Evolutionary conservation across 2,329 filamentous ascomycete genomes (phyloP).

Genomic region (Hymenoscyphus scutula): DNA sequence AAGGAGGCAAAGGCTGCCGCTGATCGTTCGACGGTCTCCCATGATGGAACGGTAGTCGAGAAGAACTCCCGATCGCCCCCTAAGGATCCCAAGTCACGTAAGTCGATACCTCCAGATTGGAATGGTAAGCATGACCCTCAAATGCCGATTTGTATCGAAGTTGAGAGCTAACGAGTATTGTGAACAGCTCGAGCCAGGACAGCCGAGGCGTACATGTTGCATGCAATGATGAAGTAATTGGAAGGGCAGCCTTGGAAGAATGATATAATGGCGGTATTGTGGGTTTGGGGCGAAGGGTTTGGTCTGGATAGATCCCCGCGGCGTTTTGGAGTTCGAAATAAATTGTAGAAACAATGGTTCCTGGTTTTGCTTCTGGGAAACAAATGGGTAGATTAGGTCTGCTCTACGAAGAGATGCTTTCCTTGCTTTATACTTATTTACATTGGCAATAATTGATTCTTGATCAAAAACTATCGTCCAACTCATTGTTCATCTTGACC

Average conservation of each 20-base stretch:
- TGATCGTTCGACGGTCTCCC: not conserved
- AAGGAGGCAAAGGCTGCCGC: constrained; percentile 16
- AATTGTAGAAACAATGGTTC: not conserved
- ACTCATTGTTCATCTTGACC: constrained; percentile 62
- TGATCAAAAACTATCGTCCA: constrained; percentile 59
- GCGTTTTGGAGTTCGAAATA: constrained; percentile 4
- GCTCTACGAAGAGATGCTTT: not conserved
- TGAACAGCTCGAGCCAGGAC: constrained; percentile 25
- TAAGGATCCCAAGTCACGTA: constrained; percentile 21
- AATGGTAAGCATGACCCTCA: constrained; percentile 13
- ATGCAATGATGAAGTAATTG: constrained; percentile 19
- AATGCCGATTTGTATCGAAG: not conserved
- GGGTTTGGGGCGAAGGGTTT: constrained; percentile 12
- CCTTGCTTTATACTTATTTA: not conserved
- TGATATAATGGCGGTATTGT: not conserved
- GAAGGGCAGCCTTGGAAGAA: not conserved
- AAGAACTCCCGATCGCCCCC: constrained; percentile 10
- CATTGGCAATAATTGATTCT: constrained; percentile 10
- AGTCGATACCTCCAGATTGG: constrained; percentile 16
- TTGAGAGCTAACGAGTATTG: constrained; percentile 17
- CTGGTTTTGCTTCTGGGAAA: not conserved
- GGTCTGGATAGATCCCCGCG: constrained; percentile 13
- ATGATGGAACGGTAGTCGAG: constrained; percentile 14
- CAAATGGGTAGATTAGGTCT: not conserved
- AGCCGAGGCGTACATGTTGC: constrained; percentile 29